A percentile compares a stretch with the other conserved stretches of the same genome.
These are phyloP conservation scores for Coelastrella sp. DNA, from an alignment of 139 green algal species.

Conservation along the genomic window DNA sequence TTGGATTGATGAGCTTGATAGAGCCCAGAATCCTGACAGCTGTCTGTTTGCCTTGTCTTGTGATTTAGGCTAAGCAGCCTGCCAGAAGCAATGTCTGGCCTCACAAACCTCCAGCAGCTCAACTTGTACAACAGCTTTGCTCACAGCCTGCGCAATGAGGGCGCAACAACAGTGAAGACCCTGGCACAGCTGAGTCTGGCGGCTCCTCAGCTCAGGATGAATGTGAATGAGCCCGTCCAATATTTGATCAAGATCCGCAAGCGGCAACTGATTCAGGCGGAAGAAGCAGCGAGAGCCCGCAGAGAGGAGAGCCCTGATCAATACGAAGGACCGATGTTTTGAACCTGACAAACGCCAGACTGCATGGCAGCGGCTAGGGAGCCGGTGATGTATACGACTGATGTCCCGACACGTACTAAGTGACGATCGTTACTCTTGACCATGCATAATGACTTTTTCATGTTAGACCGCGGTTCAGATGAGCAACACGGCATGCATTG, in stretches of 20 bases:
- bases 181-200: constrained; percentile 13
- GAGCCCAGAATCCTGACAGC: too few relatives aligned
- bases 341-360: too few relatives aligned
- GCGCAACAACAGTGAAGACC: background rate
- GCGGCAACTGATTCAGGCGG: constrained; percentile 4
- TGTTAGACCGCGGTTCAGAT: too few relatives aligned
- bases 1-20: too few relatives aligned
- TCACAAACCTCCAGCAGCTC: constrained; percentile 10
- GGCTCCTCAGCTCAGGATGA: background rate
- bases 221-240: constrained; percentile 18
- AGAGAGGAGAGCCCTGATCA: background rate
- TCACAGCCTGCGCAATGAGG: constrained; percentile 31
- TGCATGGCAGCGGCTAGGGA: background rate
- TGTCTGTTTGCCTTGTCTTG: background rate
- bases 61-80: background rate
- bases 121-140: constrained; percentile 8
- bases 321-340: too few relatives aligned
- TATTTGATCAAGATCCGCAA: background rate
- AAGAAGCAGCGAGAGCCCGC: background rate
- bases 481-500: too few relatives aligned
- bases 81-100: background rate
- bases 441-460: too few relatives aligned
- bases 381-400: background rate
- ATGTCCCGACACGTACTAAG: too few relatives aligned
- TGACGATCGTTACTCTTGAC: too few relatives aligned